Evolutionary conservation across 306 rosid genomes (phyloP).

Genomic region (Malus sylvestris): DNA sequence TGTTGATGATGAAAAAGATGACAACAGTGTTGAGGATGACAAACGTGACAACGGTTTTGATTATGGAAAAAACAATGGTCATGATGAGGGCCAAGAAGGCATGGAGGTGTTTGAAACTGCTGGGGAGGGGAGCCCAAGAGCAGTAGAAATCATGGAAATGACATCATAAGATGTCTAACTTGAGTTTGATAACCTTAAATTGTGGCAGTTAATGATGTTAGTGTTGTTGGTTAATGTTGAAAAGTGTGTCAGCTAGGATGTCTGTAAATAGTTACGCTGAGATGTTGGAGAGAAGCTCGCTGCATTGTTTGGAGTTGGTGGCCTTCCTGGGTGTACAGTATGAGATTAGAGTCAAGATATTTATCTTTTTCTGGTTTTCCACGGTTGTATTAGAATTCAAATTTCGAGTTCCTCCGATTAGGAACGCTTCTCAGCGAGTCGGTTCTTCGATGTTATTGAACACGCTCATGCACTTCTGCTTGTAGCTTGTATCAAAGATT

Average conservation of each 20-base stretch:
- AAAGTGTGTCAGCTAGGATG: constrained; percentile 18
- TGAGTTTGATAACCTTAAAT: constrained; percentile 15
- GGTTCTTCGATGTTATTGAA: neutral
- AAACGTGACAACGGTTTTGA: constrained; percentile 19
- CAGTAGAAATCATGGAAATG: constrained; percentile 37
- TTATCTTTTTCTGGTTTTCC: constrained; percentile 7
- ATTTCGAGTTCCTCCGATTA: constrained; percentile 22
- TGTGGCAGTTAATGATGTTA: constrained; percentile 23
- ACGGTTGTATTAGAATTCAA: constrained; percentile 29
- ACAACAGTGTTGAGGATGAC: constrained; percentile 14
- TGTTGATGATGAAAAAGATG: neutral
- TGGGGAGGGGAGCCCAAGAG: constrained; percentile 26
- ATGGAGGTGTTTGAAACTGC: constrained; percentile 31
- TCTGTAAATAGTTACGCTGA: constrained; percentile 52
- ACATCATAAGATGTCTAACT: constrained; percentile 20
- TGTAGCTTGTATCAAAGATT: constrained; percentile 2
- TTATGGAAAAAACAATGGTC: constrained; percentile 10
- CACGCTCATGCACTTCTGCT: neutral
- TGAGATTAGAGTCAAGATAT: constrained; percentile 14
- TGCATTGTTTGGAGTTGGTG: constrained; percentile 28
- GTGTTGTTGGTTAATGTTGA: constrained; percentile 21
- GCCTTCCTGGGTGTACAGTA: constrained; percentile 51
- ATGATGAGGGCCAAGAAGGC: constrained; percentile 4
- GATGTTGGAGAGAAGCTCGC: constrained; percentile 28
- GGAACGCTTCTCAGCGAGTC: constrained; percentile 3